These are phyloP conservation scores for Aspergillus sclerotiicarbonarius DNA, from an alignment of 495 filamentous ascomycete species.

Conservation along the genomic window DNA sequence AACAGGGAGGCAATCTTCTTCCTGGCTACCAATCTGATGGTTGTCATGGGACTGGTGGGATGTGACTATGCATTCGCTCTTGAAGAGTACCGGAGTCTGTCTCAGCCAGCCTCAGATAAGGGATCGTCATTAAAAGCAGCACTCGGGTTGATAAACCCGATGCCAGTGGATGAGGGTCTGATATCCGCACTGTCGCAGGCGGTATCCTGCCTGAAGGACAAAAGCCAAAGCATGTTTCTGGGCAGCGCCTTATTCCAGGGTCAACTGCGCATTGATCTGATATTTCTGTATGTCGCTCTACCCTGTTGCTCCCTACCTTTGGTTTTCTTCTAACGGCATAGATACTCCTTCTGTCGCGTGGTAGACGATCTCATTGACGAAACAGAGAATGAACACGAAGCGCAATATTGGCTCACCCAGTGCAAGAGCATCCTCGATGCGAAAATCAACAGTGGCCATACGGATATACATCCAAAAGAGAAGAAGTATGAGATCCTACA, in stretches of 20 bases:
- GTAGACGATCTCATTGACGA: constrained; percentile 69
- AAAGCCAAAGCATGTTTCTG: constrained; percentile 68
- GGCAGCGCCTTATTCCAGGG: constrained; percentile 63
- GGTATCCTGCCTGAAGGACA: constrained; percentile 48
- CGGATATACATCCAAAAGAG: background rate
- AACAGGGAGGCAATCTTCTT: constrained; percentile 57
- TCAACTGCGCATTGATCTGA: constrained; percentile 61
- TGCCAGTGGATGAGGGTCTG: constrained; percentile 12
- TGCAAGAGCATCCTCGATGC: constrained; percentile 51
- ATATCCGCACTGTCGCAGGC: constrained; percentile 55
- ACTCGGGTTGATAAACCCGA: constrained; percentile 8
- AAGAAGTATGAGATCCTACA: constrained; percentile 17
- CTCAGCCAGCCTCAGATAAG: background rate
- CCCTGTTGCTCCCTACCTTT: too few relatives aligned
- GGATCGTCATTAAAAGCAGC: background rate
- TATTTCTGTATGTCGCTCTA: constrained; percentile 44
- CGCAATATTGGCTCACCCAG: constrained; percentile 44
- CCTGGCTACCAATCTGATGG: constrained; percentile 59
- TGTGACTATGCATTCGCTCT: constrained; percentile 63
- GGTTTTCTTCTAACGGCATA: constrained; percentile 13
- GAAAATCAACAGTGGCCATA: background rate
- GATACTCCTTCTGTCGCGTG: constrained; percentile 69
- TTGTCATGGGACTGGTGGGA: constrained; percentile 62
- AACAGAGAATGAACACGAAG: constrained; percentile 39
- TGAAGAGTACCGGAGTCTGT: constrained; percentile 28